A percentile compares a stretch with the other conserved stretches of the same genome.
phyloP scores from a whole-genome alignment of 495 filamentous ascomycete genomes.

The Penicillium chermesinum region DNA sequence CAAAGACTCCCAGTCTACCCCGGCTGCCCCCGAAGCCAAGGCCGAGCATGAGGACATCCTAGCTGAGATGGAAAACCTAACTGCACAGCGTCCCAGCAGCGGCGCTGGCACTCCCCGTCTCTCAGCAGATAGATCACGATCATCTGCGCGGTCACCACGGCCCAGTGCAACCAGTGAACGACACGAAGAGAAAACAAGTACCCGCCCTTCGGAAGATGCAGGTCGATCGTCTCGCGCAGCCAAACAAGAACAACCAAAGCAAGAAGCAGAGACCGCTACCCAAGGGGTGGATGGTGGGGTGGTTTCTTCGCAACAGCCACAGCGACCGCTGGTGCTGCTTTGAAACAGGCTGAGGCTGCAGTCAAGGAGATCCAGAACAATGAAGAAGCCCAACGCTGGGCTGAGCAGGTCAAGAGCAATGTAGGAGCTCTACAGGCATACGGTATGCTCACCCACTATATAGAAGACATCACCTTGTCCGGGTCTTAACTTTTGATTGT shows the following conservation, averaged over 20 bases:
- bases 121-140: conserved; percentile 48
- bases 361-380: conserved; percentile 95
- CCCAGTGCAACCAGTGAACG: conserved; percentile 52
- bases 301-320: conserved; percentile 61
- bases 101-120: conserved; percentile 80
- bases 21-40: conserved; percentile 29
- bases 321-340: conserved; percentile 59
- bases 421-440: conserved; percentile 75
- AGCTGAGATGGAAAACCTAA: conserved; percentile 78
- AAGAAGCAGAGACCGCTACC: conserved; percentile 28
- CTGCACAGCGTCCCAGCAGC: conserved; percentile 58
- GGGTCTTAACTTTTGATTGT: too few relatives aligned
- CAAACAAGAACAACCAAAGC: conserved; percentile 40
- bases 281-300: conserved; percentile 83
- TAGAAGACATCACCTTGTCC: too few relatives aligned
- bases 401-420: conserved; percentile 88
- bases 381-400: conserved; percentile 94
- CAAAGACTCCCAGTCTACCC: conserved; percentile 41
- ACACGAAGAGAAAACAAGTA: conserved; percentile 56
- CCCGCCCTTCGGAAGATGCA: conserved; percentile 72
- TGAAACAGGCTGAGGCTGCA: conserved; percentile 89
- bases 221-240: conserved; percentile 58
- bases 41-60: conserved; percentile 61
- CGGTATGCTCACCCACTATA: conserved; percentile 54
- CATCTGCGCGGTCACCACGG: conserved; percentile 52